phyloP scores from a whole-genome alignment of 306 rosid species.

The Dalbergia cochinchinensis region DNA sequence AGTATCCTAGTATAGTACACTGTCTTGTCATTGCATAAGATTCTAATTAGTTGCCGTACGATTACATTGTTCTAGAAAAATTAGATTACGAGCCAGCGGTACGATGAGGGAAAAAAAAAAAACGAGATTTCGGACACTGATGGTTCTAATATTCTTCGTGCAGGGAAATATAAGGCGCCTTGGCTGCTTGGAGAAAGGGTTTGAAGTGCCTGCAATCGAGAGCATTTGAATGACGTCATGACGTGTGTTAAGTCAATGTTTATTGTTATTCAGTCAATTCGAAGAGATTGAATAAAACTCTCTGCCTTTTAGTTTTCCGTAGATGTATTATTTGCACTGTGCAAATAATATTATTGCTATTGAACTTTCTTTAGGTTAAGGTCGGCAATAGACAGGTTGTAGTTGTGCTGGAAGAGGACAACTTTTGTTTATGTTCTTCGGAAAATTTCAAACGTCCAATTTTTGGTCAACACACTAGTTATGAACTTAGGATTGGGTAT shows the following conservation, averaged over 20 bases:
- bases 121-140: neutral
- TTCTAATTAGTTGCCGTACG: neutral
- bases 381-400: neutral
- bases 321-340: slow-evolving; percentile 4
- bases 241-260: neutral
- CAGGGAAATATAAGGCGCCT: neutral
- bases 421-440: neutral
- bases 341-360: neutral
- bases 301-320: neutral
- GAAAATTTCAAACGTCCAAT: neutral
- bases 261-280: neutral
- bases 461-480: too few species aligned
- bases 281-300: neutral
- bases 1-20: neutral
- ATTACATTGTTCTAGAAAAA: neutral
- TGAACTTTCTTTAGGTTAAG: neutral
- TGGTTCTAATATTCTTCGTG: slow-evolving; percentile 3
- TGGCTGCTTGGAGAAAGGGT: neutral
- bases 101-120: neutral
- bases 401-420: neutral
- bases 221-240: neutral
- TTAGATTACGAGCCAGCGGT: neutral
- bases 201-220: neutral
- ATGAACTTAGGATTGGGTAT: too few species aligned
- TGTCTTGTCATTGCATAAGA: neutral